Conservation (phyloP, 306 rosid species). For the Begonia peltatifolia region DNA sequence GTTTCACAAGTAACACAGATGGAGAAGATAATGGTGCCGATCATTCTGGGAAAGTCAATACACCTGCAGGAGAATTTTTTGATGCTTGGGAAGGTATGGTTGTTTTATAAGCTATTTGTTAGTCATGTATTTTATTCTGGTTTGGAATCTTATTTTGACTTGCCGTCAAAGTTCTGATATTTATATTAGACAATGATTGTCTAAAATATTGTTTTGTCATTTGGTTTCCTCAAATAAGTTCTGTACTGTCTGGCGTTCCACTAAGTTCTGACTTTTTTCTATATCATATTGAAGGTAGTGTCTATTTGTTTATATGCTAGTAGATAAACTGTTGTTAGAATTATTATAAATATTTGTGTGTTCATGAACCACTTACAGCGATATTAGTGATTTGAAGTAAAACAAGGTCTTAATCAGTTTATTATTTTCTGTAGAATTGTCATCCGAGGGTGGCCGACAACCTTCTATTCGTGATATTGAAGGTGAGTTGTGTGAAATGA, state of each 20-base stretch:
- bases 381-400: neutral
- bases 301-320: no score
- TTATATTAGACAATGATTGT: no score
- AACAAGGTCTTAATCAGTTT: slow-evolving; percentile 3
- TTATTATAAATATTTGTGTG: neutral
- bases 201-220: no score
- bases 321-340: no score
- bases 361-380: neutral
- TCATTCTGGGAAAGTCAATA: slow-evolving; percentile 21
- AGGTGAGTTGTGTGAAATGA: slow-evolving; percentile 59
- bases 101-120: no score
- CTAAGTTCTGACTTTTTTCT: no score
- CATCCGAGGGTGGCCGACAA: slow-evolving; percentile 42
- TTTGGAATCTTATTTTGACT: no score
- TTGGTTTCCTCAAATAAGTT: no score
- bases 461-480: slow-evolving; percentile 26
- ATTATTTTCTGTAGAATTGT: slow-evolving; percentile 39
- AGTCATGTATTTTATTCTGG: neutral
- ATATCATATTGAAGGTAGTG: no score
- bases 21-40: slow-evolving; percentile 57
- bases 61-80: slow-evolving; percentile 50
- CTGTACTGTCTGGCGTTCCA: no score
- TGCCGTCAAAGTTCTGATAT: no score
- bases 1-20: slow-evolving; percentile 56
- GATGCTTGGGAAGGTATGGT: slow-evolving; percentile 92